Base-by-base conservation (phyloP, 2,329 filamentous ascomycete genomes). In the Talaromyces verruculosus region DNA sequence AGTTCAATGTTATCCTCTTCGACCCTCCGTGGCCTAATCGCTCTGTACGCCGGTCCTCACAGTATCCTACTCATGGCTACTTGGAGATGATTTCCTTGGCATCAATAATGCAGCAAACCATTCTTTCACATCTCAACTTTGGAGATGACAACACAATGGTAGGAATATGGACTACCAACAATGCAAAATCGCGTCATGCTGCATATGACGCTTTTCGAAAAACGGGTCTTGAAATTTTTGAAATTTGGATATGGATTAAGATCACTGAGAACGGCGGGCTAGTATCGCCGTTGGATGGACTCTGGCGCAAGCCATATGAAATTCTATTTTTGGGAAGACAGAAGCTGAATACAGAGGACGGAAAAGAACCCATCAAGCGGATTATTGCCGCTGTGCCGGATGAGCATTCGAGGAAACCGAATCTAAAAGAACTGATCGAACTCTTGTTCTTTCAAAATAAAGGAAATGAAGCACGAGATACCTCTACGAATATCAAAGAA, bases 211-310 rank as follows among this genome's bases (percentile, higher is more conserved):
- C 80, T 65, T 60, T 87, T 0, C 74, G 76, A 11, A 70, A 68
- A 5, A 82, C 82, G 72, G 83, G 82, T 5, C 77, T 89, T 3
- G 71, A 75, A 2, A 70, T 88, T 7, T 71, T 77, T 5, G 87
- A 89, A 69, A 86, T 89, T 75, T 89, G 87, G 87, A 71, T 88
- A 3, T 89, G 87, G 87, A 72, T 88, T 63, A 89, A 89, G 73
- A 83, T 80, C 1, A 89, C 87, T 0, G 72, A 71, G 0, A 68
- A 76, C 2, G 87, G 87, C 2, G 80, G 84, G 65, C 81, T 85
- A 0, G 80, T 88, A 53, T 81, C 79, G 7, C 74, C 79, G 3
- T 61, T 88, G 13, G 80, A 85, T 43, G 83, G 82, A 1, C 57
- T 83, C 1, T 87, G 85, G 85, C 79, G 86, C 65, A 86, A 86